These are phyloP conservation scores for Scheffersomyces quercinus DNA, from an alignment of 1,139 yeast genomes.

Conservation along the genomic window DNA sequence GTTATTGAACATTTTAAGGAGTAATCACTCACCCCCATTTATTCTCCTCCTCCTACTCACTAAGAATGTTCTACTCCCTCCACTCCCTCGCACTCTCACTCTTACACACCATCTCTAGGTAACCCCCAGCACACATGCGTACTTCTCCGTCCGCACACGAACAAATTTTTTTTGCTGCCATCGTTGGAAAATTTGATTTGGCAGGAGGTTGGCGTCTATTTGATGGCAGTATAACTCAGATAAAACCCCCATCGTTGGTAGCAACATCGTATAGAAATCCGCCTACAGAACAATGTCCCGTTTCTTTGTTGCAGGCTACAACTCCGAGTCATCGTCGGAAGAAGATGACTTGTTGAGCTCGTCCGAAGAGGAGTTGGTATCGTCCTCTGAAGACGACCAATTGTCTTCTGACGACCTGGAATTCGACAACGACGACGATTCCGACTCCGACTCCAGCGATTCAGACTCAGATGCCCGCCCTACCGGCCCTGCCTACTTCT, in stretches of 20 bases:
- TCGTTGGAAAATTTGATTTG: conserved; percentile 1
- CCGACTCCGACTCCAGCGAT: conserved; percentile 43
- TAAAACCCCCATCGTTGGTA: no score
- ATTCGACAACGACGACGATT: conserved; percentile 33
- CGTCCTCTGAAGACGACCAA: conserved; percentile 44
- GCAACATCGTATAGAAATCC: no score
- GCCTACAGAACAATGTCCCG: conserved; percentile 54
- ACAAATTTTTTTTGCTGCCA: not conserved
- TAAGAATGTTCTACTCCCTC: no score
- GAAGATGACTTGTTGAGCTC: conserved; percentile 75
- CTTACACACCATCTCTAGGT: no score
- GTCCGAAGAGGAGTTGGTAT: conserved; percentile 59
- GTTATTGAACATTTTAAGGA: no score
- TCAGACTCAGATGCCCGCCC: conserved; percentile 45
- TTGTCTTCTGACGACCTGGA: conserved; percentile 42
- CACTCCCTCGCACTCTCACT: no score
- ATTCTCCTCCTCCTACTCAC: no score
- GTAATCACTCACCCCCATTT: no score
- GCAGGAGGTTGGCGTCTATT: no score
- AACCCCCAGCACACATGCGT: no score
- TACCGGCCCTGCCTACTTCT: conserved; percentile 58
- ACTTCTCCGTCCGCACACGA: no score
- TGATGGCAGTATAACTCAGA: no score
- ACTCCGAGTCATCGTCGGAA: conserved; percentile 67
- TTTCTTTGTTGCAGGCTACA: conserved; percentile 68